Evolutionary conservation across 257 asterid species (phyloP), one percentile per base, ranked within the genome.

Genomic region (Gardenia jasminoides): DNA sequence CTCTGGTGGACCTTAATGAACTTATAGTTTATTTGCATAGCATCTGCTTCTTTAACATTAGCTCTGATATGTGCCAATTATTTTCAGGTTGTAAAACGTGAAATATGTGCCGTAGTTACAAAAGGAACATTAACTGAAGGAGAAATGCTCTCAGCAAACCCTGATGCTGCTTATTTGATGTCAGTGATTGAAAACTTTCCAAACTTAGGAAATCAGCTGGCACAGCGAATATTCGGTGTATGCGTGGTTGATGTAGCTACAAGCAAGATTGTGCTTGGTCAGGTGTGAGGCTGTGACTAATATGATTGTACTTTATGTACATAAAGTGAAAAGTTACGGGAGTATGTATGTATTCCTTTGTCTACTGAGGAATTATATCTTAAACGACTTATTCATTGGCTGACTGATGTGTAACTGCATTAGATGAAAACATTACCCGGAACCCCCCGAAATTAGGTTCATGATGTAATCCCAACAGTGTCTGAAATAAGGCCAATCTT

Each of bases 111-210:
- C 28, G 92, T 95, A 82, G 92, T 95, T 80, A 85, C 99, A 72
- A 92, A 85, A 89, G 99, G 99, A 88, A 95, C 99, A 74, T 88
- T 95, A 84, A 95, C 95, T 56, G 99, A 92, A 81, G 98, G 98
- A 48, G 99, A 95, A 84, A 86, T 82, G 86, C 91, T 93, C 66
- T 85, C 92, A 13, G 86, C 93, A 70, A 90, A 88, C 80, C 98
- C 99, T 54, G 94, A 93, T 81, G 97, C 97, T 74, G 93, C 97
- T 54, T 95, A 90, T 87, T 74, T 93, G 81, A 78, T 95, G 87
- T 90, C 99, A 67, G 91, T 95, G 82, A 90, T 92, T 52, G 99
- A 95, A 86, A 88, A 84, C 82, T 88, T 89, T 85, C 91, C 79
- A 87, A 83, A 82, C 65, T 84, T 89, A 77, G 87, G 78, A 67